These are phyloP conservation scores for Alternaria rosae DNA, from an alignment of 2,329 filamentous ascomycete genomes.

Conservation along the genomic window DNA sequence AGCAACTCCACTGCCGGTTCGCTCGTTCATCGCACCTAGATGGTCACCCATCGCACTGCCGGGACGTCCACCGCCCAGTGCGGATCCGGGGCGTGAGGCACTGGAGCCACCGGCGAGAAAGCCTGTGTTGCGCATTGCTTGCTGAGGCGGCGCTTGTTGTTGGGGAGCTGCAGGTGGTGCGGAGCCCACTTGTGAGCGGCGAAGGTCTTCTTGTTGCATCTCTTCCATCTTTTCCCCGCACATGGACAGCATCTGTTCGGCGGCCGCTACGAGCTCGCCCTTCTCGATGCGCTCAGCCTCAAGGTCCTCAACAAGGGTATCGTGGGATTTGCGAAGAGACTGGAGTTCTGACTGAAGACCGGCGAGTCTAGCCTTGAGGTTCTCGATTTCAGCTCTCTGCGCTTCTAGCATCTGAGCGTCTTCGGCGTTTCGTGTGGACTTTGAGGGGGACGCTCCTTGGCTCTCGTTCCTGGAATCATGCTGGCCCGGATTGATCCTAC, in stretches of 20 bases:
- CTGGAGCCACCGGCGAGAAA: slow-evolving; percentile 39
- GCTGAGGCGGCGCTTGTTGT: slow-evolving; percentile 24
- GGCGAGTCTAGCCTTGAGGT: slow-evolving; percentile 76
- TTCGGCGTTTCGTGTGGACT: slow-evolving; percentile 37
- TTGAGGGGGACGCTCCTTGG: slow-evolving; percentile 6
- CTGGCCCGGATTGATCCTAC: slow-evolving; percentile 55
- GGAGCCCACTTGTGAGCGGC: slow-evolving; percentile 58
- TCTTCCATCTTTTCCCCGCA: slow-evolving; percentile 55
- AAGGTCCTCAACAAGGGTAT: slow-evolving; percentile 68
- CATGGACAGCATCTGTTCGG: slow-evolving; percentile 84
- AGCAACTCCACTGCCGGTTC: slow-evolving; percentile 31
- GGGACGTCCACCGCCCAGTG: slow-evolving; percentile 34
- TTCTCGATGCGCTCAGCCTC: slow-evolving; percentile 82
- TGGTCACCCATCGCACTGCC: slow-evolving; percentile 35
- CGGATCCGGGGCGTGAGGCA: slow-evolving; percentile 36
- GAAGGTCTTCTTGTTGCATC: slow-evolving; percentile 53
- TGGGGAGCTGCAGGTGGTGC: slow-evolving; percentile 22
- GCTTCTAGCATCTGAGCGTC: slow-evolving; percentile 64
- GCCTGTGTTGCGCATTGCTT: slow-evolving; percentile 41
- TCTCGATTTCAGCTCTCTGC: slow-evolving; percentile 71
- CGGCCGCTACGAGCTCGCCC: slow-evolving; percentile 79
- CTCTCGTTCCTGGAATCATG: slow-evolving; percentile 17
- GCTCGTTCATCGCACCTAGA: slow-evolving; percentile 25
- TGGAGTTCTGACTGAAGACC: slow-evolving; percentile 76
- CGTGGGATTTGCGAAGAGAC: slow-evolving; percentile 74